phyloP scores from a whole-genome alignment of 306 rosid genomes.

The Rubus parviflorus region DNA sequence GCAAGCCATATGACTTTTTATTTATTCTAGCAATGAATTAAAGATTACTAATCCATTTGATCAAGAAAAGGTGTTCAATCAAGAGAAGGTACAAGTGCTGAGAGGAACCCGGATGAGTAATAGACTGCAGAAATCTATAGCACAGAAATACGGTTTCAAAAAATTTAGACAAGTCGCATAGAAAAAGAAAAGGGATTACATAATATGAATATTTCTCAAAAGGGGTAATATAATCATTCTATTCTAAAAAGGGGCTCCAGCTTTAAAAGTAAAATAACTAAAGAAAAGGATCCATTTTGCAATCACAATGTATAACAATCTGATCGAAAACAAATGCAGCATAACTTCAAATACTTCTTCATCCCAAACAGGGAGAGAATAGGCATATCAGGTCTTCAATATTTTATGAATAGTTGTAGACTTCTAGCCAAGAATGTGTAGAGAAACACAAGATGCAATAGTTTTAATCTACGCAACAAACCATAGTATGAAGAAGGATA shows the following conservation, averaged over 20 bases:
- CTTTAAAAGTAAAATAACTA: neutral
- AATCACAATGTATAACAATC: neutral
- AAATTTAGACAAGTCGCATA: neutral
- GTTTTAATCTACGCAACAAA: neutral
- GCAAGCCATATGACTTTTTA: neutral
- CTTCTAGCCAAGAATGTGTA: neutral
- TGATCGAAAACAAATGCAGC: neutral
- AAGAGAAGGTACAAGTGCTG: neutral
- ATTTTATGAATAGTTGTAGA: neutral
- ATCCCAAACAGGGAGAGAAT: neutral
- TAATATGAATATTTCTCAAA: neutral
- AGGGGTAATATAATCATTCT: neutral
- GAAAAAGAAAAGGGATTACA: neutral
- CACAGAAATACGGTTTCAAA: neutral
- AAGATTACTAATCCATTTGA: neutral
- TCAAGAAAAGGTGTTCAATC: neutral
- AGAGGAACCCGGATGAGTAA: neutral
- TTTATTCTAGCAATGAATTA: neutral
- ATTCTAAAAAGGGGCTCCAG: neutral
- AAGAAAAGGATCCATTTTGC: neutral
- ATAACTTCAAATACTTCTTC: neutral
- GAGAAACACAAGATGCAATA: neutral
- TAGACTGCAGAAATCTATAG: conserved; percentile 1
- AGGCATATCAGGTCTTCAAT: neutral
- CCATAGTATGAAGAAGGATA: neutral